These are phyloP conservation scores for Neonectria neomacrospora DNA, from an alignment of 2,329 filamentous ascomycete species.

Conservation along the genomic window DNA sequence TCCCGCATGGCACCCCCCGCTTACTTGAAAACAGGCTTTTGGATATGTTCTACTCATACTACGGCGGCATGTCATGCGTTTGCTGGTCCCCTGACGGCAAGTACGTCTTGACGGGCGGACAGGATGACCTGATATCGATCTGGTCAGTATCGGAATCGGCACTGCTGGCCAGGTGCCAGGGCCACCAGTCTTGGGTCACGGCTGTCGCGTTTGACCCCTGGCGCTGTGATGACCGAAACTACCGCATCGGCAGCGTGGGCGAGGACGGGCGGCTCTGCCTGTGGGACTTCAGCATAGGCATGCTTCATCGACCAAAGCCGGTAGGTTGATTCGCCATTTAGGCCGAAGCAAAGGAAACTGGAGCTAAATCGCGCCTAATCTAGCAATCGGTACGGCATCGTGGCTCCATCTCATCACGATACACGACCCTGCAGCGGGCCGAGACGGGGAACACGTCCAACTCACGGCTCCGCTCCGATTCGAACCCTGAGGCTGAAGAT, in stretches of 20 bases:
- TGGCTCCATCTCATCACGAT: constrained; percentile 64
- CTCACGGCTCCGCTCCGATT: constrained; percentile 75
- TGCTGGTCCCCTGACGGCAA: constrained; percentile 98
- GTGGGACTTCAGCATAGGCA: constrained; percentile 98
- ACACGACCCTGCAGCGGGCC: constrained; percentile 61
- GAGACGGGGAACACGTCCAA: constrained; percentile 71
- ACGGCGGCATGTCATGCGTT: constrained; percentile 90
- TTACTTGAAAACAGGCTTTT: constrained; percentile 68
- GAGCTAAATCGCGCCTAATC: constrained; percentile 29
- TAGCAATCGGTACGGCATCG: constrained; percentile 53
- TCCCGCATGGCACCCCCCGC: neutral
- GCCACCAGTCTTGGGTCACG: constrained; percentile 95
- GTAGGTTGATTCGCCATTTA: constrained; percentile 60
- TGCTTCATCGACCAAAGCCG: constrained; percentile 90
- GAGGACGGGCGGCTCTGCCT: constrained; percentile 91
- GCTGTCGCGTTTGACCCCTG: constrained; percentile 95
- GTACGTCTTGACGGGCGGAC: constrained; percentile 93
- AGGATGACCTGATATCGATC: constrained; percentile 95
- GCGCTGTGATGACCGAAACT: constrained; percentile 95
- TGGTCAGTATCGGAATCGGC: constrained; percentile 88
- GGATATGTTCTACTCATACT: constrained; percentile 90
- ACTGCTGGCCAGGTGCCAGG: constrained; percentile 91
- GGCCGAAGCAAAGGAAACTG: constrained; percentile 7
- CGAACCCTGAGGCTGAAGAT: constrained; percentile 67
- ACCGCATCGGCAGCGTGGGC: constrained; percentile 94